Conservation (phyloP, 169 alveolate species). For the Eimeria zaria region DNA sequence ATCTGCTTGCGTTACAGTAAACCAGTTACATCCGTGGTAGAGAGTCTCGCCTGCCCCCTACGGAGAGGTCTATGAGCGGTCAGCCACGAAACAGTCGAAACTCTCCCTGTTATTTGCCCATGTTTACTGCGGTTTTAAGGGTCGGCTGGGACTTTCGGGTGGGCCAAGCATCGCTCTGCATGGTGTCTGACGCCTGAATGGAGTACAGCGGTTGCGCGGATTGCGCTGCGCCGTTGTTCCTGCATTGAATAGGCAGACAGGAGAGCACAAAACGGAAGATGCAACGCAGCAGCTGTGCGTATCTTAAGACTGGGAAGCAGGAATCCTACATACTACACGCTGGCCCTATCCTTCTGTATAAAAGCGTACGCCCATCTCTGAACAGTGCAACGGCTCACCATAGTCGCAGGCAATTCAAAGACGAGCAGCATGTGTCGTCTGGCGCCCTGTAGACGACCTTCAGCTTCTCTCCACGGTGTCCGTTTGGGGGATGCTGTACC, state of each 20-base stretch:
- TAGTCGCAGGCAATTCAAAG: not conserved
- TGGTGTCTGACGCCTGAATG: not conserved
- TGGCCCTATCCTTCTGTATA: no score
- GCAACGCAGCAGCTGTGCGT: not conserved
- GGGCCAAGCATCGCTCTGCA: not conserved
- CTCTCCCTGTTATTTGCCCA: not conserved
- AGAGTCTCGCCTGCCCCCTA: not conserved
- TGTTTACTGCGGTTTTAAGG: not conserved
- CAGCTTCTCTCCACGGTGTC: slow-evolving; percentile 4
- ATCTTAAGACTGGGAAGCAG: not conserved
- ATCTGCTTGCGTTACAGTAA: not conserved
- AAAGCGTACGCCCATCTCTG: not conserved
- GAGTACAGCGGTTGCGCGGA: slow-evolving; percentile 15
- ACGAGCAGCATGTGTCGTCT: slow-evolving; percentile 13
- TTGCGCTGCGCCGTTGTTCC: not conserved
- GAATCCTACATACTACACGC: not conserved
- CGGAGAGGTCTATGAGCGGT: not conserved
- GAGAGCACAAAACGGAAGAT: not conserved
- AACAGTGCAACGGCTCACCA: slow-evolving; percentile 11
- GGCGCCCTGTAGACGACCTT: not conserved
- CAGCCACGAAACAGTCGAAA: not conserved
- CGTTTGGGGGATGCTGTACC: slow-evolving; percentile 5
- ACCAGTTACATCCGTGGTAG: not conserved
- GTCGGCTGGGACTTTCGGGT: not conserved
- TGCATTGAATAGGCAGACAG: not conserved